Evolutionary conservation across 2,329 filamentous ascomycete species (phyloP), one percentile per base, ranked within the genome.

Genomic region (Hymenotorrendiella dingleyae): DNA sequence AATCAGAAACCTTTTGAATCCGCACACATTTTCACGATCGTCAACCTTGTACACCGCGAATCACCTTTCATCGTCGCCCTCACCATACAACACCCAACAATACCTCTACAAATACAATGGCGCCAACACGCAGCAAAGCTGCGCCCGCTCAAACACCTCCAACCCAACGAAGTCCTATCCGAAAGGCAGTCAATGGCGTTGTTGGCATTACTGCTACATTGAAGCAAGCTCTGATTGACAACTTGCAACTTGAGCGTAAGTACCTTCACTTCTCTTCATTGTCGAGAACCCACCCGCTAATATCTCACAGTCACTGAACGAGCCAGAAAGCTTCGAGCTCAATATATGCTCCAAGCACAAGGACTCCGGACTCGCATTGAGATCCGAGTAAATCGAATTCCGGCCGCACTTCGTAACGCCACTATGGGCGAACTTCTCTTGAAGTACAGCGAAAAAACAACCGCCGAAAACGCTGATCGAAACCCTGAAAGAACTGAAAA

Each of bases 311-410:
- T 95, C 53, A 89, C 86, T 14, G 86, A 94, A 67, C 80, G 90
- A 62, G 86, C 87, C 48, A 80, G 91, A 55, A 89, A 91, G 64
- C 72, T 97, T 48, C 80, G 90, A 56, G 84, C 90, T 6, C 89
- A 94, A 62, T 95, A 94, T 68, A 83, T 84, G 46, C 75, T 94
- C 8, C 90, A 95, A 64, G 86, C 89, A 17, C 85, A 91, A 63
- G 86, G 86, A 49, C 74, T 97, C 28, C 79, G 85, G 48, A 82
- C 88, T 47, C 83, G 91, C 48, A 83, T 98, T 40, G 90, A 96
- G 64, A 85, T 94, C 67, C 86, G 93, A 66, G 77, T 97, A 63
- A 95, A 96, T 62, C 82, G 93, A 41, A 93, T 97, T 40, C 93
- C 93, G 6, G 76, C 80, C 55, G 75, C 82, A 12, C 68, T 95